Evolutionary conservation across 257 asterid species (phyloP).

Genomic region (Dorcoceras hygrometricum): DNA sequence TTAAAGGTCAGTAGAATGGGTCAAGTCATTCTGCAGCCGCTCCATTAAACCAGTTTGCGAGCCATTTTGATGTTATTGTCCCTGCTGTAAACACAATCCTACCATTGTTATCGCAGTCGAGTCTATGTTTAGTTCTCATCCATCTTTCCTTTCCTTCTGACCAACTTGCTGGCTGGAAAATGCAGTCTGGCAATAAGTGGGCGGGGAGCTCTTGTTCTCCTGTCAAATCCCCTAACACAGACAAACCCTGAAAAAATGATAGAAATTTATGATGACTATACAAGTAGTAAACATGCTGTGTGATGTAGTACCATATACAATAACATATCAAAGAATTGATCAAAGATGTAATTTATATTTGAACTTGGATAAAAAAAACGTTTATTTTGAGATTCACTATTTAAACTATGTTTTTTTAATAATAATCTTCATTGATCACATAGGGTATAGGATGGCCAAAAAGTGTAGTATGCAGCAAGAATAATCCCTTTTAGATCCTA

Average conservation of each 20-base stretch:
- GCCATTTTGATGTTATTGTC: neutral
- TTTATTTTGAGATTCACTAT: too few relatives aligned
- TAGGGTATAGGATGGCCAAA: too few relatives aligned
- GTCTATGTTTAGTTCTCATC: constrained; percentile 37
- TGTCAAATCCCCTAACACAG: constrained; percentile 93
- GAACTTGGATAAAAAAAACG: too few relatives aligned
- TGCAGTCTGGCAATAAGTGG: constrained; percentile 88
- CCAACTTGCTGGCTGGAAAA: constrained; percentile 77
- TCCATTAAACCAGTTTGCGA: neutral
- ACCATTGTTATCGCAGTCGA: constrained; percentile 25
- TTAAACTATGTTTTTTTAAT: too few relatives aligned
- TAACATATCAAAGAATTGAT: neutral
- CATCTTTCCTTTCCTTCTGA: constrained; percentile 49
- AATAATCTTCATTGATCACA: too few relatives aligned
- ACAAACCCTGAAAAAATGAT: constrained; percentile 66
- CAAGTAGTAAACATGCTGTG: neutral
- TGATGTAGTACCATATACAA: constrained; percentile 13
- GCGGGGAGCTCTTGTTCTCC: constrained; percentile 73
- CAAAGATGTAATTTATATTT: too few relatives aligned
- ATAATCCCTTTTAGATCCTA: too few relatives aligned
- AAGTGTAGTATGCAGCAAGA: too few relatives aligned
- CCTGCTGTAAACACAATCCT: constrained; percentile 17
- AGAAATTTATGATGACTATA: constrained; percentile 16
- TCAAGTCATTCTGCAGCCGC: constrained; percentile 23
- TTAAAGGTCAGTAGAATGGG: constrained; percentile 27